These are phyloP conservation scores for Solanum rostratum DNA, from an alignment of 257 asterid genomes.

Conservation along the genomic window DNA sequence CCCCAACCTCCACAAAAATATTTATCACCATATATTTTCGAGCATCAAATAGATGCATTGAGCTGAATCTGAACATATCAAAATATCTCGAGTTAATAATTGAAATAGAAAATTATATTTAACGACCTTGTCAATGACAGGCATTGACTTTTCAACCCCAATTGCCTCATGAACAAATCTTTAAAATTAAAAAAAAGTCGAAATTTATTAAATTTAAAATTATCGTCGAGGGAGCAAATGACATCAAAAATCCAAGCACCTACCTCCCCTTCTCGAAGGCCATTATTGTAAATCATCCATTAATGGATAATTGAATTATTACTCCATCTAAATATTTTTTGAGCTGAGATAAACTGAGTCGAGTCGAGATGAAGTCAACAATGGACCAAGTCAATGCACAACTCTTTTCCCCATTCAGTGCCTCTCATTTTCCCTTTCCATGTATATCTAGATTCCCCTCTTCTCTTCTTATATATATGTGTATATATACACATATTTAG, in stretches of 20 bases:
- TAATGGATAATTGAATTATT: not conserved
- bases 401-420: not conserved
- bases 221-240: no score
- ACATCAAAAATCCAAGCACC: not conserved
- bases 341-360: accelerated
- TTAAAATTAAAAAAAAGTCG: not conserved
- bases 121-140: not conserved
- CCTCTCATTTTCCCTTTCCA: not conserved
- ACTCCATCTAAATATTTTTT: not conserved
- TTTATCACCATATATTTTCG: no score
- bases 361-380: not conserved
- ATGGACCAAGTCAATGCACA: not conserved
- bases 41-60: not conserved
- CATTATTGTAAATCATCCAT: not conserved
- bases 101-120: not conserved
- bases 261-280: not conserved
- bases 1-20: no score
- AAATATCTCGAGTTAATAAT: not conserved
- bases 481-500: no score
- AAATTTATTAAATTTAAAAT: not conserved
- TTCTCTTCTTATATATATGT: not conserved
- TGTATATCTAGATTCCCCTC: not conserved
- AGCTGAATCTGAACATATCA: not conserved
- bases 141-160: not conserved
- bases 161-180: not conserved